These are phyloP conservation scores for Plasmodium knowlesi DNA, from an alignment of 169 alveolate genomes.

Conservation along the genomic window DNA sequence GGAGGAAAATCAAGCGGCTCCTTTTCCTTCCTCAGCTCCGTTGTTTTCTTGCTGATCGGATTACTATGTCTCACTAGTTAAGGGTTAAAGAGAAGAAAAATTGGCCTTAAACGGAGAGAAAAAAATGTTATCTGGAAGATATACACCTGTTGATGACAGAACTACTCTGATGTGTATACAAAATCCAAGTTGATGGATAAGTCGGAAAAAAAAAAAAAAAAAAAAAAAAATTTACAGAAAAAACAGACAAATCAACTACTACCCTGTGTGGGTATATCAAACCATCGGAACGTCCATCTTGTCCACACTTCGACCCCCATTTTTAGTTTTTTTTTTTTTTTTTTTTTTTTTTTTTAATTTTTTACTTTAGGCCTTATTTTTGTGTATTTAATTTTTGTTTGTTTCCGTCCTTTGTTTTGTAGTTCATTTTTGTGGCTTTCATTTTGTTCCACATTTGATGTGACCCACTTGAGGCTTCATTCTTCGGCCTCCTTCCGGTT, in stretches of 20 bases:
- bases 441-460: neutral
- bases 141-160: neutral
- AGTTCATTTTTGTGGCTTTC: neutral
- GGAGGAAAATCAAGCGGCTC: conserved; percentile 38
- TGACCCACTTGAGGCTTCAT: neutral
- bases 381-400: conserved; percentile 22
- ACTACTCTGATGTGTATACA: neutral
- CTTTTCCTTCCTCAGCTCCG: conserved; percentile 23
- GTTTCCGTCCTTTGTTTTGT: neutral
- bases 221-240: conserved; percentile 60
- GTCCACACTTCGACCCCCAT: conserved; percentile 1
- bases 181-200: neutral
- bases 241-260: neutral
- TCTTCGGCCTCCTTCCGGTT: neutral
- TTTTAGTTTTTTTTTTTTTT: conserved; percentile 33
- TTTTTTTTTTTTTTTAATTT: conserved; percentile 24
- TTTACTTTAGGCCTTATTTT: conserved; percentile 9
- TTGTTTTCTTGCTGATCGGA: neutral
- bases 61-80: conserved; percentile 2
- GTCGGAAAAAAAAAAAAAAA: conserved; percentile 42
- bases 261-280: neutral
- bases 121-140: neutral
- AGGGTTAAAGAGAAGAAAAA: conserved; percentile 12
- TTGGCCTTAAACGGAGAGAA: neutral
- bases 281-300: neutral